A percentile compares a stretch with the other conserved stretches of the same genome.
Conservation (phyloP, 768 basidiomycete genomes). For the Lentinus tigrinus region DNA sequence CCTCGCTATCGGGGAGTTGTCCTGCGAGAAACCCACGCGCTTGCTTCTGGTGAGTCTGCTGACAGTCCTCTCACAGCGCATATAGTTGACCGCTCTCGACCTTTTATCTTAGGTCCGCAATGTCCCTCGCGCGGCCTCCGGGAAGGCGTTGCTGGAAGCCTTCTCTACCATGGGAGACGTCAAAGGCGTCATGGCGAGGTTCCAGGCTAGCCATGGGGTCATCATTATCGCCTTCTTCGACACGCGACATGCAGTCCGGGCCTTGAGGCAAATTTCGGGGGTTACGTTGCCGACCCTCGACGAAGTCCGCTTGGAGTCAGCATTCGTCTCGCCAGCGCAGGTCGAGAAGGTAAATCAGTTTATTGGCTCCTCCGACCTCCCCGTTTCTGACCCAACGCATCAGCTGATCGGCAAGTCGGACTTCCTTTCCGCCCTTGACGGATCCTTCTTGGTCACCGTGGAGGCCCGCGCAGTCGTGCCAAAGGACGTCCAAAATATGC, state of each 20-base stretch:
- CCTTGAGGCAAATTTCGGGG: slow-evolving; percentile 23
- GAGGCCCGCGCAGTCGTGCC: slow-evolving; percentile 25
- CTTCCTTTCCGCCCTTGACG: slow-evolving; percentile 52
- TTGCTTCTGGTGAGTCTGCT: slow-evolving; percentile 23
- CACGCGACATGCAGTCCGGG: slow-evolving; percentile 49
- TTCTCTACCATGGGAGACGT: slow-evolving; percentile 36
- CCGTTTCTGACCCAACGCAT: slow-evolving; percentile 4
- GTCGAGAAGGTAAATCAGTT: slow-evolving; percentile 13
- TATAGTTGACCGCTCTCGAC: slow-evolving; percentile 16
- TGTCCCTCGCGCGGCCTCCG: slow-evolving; percentile 33
- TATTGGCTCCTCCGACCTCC: no score
- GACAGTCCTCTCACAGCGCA: neutral
- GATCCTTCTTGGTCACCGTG: slow-evolving; percentile 50
- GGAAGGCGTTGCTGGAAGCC: slow-evolving; percentile 28
- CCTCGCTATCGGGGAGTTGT: slow-evolving; percentile 6
- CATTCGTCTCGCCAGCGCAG: slow-evolving; percentile 5
- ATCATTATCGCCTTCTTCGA: slow-evolving; percentile 64
- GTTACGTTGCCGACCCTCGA: slow-evolving; percentile 24
- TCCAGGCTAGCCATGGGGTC: slow-evolving; percentile 49
- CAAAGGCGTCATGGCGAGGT: slow-evolving; percentile 56
- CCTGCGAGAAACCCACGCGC: slow-evolving; percentile 24
- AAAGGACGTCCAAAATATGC: slow-evolving; percentile 24
- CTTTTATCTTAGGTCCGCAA: slow-evolving; percentile 41
- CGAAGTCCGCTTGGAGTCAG: slow-evolving; percentile 1
- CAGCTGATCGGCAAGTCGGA: slow-evolving; percentile 56